These are phyloP conservation scores for Pyrenophora teres DNA, from an alignment of 2,329 filamentous ascomycete genomes.

Conservation along the genomic window DNA sequence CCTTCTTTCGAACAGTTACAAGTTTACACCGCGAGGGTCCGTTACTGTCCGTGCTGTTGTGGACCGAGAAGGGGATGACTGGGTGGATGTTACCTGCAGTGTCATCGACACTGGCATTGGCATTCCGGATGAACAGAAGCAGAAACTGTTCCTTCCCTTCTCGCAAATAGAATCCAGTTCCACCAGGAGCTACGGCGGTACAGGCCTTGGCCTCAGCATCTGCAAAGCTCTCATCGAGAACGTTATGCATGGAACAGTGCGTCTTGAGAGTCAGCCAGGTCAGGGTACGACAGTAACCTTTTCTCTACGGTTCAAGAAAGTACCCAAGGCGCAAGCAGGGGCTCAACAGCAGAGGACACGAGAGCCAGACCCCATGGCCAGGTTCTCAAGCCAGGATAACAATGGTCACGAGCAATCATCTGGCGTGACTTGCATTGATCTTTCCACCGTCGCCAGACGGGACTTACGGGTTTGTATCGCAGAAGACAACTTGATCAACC, in stretches of 20 bases:
- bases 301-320: slow-evolving; percentile 83
- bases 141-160: slow-evolving; percentile 89
- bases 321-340: slow-evolving; percentile 64
- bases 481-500: slow-evolving; percentile 93
- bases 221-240: slow-evolving; percentile 94
- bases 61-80: slow-evolving; percentile 70
- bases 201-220: slow-evolving; percentile 87
- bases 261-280: slow-evolving; percentile 75
- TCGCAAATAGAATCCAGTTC: slow-evolving; percentile 91
- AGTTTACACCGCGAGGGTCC: slow-evolving; percentile 86
- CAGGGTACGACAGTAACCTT: slow-evolving; percentile 77
- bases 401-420: slow-evolving; percentile 48
- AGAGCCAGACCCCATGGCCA: slow-evolving; percentile 60
- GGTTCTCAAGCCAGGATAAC: slow-evolving; percentile 58
- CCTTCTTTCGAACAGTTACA: slow-evolving; percentile 88
- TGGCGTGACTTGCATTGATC: slow-evolving; percentile 43
- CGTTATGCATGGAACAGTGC: slow-evolving; percentile 85
- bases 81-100: slow-evolving; percentile 78
- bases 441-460: slow-evolving; percentile 74
- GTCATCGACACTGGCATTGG: slow-evolving; percentile 91
- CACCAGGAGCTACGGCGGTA: slow-evolving; percentile 88
- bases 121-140: slow-evolving; percentile 79
- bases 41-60: slow-evolving; percentile 81
- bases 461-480: slow-evolving; percentile 88
- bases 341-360: slow-evolving; percentile 35